phyloP scores from a whole-genome alignment of 441 rosid species.

The Euphorbia corollata region DNA sequence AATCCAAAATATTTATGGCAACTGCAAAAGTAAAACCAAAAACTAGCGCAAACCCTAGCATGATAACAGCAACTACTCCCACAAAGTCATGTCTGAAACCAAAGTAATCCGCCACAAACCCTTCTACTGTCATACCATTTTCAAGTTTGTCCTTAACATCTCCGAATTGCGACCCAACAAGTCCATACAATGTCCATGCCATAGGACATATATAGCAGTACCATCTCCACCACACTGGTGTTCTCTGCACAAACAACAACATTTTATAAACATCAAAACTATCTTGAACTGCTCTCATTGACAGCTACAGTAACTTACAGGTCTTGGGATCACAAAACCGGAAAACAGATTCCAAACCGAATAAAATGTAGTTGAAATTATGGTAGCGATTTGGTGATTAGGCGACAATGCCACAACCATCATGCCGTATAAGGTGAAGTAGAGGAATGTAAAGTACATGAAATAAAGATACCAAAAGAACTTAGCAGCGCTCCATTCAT shows the following conservation, averaged over 20 bases:
- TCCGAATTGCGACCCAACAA: conserved; percentile 41
- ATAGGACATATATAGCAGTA: conserved; percentile 40
- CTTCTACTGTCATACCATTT: conserved; percentile 23
- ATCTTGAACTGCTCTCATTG: too few relatives aligned
- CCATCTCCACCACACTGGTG: conserved; percentile 62
- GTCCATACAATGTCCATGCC: conserved; percentile 47
- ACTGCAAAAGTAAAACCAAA: conserved; percentile 37
- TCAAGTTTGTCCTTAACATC: conserved; percentile 21
- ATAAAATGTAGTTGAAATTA: conserved; percentile 47
- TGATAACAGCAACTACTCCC: conserved; percentile 31
- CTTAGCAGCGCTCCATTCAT: conserved; percentile 45
- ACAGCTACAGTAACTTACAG: conserved; percentile 33
- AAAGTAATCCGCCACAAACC: conserved; percentile 23
- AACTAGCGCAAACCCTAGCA: conserved; percentile 28
- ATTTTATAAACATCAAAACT: neutral
- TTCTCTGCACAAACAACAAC: conserved; percentile 24
- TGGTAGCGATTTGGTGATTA: conserved; percentile 49
- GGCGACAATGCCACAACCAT: conserved; percentile 69
- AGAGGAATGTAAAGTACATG: conserved; percentile 58
- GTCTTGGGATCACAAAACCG: conserved; percentile 57
- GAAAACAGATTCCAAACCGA: conserved; percentile 68
- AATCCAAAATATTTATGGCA: conserved; percentile 32
- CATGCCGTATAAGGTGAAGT: conserved; percentile 79
- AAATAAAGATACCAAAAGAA: conserved; percentile 69
- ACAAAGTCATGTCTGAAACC: conserved; percentile 37